Conservation (phyloP, 1,284 basidiomycete species). For the Psilocybe mexicana region DNA sequence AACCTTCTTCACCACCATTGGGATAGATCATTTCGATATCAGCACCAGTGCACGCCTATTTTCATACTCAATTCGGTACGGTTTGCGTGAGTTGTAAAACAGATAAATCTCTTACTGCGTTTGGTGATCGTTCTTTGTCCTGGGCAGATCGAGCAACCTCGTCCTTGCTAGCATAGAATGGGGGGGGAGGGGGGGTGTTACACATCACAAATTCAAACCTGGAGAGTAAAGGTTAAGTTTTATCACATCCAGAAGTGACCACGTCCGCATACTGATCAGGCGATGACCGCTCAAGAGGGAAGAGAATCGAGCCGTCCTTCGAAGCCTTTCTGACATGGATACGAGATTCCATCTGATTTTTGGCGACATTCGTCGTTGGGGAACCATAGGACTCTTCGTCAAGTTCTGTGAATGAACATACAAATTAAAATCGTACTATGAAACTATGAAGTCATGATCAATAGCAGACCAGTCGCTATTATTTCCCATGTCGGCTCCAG, state of each 20-base stretch:
- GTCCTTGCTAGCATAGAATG: slow-evolving; percentile 78
- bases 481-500: slow-evolving; percentile 59
- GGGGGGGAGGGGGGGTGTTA: slow-evolving; percentile 63
- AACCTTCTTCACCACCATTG: slow-evolving; percentile 79
- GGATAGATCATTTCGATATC: slow-evolving; percentile 82
- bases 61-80: not conserved
- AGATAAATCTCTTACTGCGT: slow-evolving; percentile 50
- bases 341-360: slow-evolving; percentile 52
- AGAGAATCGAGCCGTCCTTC: slow-evolving; percentile 48
- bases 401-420: slow-evolving; percentile 46
- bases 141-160: slow-evolving; percentile 67
- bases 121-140: slow-evolving; percentile 63
- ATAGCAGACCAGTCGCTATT: slow-evolving; percentile 64
- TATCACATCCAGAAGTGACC: not conserved
- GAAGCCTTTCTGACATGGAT: slow-evolving; percentile 49
- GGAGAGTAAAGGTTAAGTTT: not conserved
- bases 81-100: no score
- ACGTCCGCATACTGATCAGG: not conserved
- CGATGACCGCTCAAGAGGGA: slow-evolving; percentile 38
- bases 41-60: slow-evolving; percentile 81
- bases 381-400: slow-evolving; percentile 58
- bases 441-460: no score
- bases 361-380: slow-evolving; percentile 55
- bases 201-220: slow-evolving; percentile 84
- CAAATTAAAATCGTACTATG: no score